Conservation (phyloP, 768 basidiomycete species). For the Ramaria sp. region DNA sequence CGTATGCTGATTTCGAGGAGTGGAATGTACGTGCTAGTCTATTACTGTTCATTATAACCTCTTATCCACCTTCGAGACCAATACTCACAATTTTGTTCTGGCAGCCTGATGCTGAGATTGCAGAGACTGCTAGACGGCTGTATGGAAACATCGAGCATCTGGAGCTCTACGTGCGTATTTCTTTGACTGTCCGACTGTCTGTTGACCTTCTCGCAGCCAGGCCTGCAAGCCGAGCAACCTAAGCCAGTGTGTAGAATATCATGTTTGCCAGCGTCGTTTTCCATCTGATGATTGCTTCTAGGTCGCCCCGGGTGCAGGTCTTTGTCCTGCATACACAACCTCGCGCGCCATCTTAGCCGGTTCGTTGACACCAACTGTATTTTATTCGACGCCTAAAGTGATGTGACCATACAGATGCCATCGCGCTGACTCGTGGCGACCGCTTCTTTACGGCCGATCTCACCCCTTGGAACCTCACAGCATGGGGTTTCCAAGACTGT, state of each 20-base stretch:
- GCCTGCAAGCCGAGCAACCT: conserved; percentile 62
- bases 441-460: conserved; percentile 73
- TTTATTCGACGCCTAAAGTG: too few relatives aligned
- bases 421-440: conserved; percentile 62
- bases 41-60: background rate
- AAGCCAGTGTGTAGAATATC: conserved; percentile 30
- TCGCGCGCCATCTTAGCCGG: conserved; percentile 68
- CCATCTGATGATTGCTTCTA: background rate
- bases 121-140: conserved; percentile 45
- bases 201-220: conserved; percentile 29
- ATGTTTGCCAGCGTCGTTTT: background rate
- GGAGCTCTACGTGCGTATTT: conserved; percentile 54
- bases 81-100: too few relatives aligned
- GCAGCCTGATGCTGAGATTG: conserved; percentile 1
- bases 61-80: too few relatives aligned
- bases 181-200: background rate
- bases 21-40: conserved; percentile 21
- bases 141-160: conserved; percentile 70
- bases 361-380: background rate
- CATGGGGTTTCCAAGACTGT: conserved; percentile 80
- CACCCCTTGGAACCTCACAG: conserved; percentile 69
- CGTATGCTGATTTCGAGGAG: conserved; percentile 18
- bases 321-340: conserved; percentile 78
- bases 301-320: conserved; percentile 53
- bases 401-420: conserved; percentile 37